Base-by-base conservation (phyloP, 129 eudicot species). In the Ambrosia trifida region DNA sequence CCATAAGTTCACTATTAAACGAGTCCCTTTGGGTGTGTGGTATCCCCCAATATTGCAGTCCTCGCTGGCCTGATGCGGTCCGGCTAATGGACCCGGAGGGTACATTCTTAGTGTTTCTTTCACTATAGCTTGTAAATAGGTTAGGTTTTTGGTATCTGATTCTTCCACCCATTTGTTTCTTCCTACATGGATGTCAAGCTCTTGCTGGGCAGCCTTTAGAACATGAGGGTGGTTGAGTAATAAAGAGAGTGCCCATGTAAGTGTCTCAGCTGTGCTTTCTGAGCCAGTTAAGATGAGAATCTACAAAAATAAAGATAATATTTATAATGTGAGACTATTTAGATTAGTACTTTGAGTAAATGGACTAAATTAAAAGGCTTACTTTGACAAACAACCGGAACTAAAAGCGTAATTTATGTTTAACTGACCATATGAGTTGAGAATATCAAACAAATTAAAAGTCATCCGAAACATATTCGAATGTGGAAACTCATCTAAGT, bases 31-130 rank as follows among this genome's bases (percentile, higher is more conserved):
- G 35, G 52, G n/a, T 5, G 28, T 20, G 12, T 64, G 51, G 43
- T 64, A 64, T 19, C 69, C 69, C 35, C 69, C 69, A 1, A 64
- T 64, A 8, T 18, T 7, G 18, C 69, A 64, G 52, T 64, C 87
- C 18, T 85, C 72, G 0, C 56, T 65, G 78, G 95, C 85, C 63
- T 83, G 79, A 11, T 70, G 86, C 8, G 88, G 86, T 33, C 85
- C 85, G 18, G 80, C 65, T 12, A 86, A 51, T 1, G 91, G 86
- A 10, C 88, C 88, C 0, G 91, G 88, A n/a, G 91, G 91, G 83
- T 86, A 86, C 65, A 86, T 49, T 18, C 91, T 73, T 9, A 86
- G 69, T n/a, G 87, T 80, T 74, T 86, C 91, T 49, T 86, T 80
- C 6, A 86, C 69, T 20, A 83, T 50, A 28, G 88, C 82, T 32